Evolutionary conservation across 192 early-diverging fungal genomes (phyloP).

Genomic region (Gryganskiella cystojenkinii): DNA sequence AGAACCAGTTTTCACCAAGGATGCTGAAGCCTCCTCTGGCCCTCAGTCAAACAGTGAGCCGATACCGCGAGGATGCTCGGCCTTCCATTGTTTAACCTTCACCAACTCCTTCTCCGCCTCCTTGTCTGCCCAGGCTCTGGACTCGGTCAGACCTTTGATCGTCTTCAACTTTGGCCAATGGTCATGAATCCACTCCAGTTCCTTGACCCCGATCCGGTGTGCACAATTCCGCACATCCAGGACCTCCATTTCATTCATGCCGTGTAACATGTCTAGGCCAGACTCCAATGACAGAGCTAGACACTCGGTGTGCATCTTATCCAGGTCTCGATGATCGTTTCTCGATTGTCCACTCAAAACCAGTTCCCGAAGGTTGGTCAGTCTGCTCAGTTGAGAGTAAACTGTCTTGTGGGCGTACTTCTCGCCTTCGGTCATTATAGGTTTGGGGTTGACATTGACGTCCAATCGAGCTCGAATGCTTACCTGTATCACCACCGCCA

Average conservation of each 20-base stretch:
- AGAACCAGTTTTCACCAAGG: too few relatives aligned
- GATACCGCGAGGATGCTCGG: neutral
- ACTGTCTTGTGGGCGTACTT: too few relatives aligned
- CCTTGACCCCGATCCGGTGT: neutral
- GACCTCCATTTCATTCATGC: neutral
- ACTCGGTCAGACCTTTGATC: neutral
- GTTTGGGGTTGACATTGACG: too few relatives aligned
- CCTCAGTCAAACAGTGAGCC: constrained; percentile 25
- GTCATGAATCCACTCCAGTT: neutral
- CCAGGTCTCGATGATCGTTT: neutral
- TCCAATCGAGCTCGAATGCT: too few relatives aligned
- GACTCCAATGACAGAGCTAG: neutral
- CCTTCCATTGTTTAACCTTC: neutral
- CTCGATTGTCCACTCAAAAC: too few relatives aligned
- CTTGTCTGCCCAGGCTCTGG: neutral
- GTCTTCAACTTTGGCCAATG: constrained; percentile 3
- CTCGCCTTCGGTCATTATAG: too few relatives aligned
- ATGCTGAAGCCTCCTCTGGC: too few relatives aligned
- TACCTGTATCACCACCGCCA: too few relatives aligned
- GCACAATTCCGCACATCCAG: neutral
- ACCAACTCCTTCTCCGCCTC: neutral
- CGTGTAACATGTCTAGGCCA: too few relatives aligned
- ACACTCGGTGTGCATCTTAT: neutral
- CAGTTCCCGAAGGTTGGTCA: too few relatives aligned
- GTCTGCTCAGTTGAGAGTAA: too few relatives aligned